phyloP scores from a whole-genome alignment of 208 protist genomes.

The Tetramitus jugosus region DNA sequence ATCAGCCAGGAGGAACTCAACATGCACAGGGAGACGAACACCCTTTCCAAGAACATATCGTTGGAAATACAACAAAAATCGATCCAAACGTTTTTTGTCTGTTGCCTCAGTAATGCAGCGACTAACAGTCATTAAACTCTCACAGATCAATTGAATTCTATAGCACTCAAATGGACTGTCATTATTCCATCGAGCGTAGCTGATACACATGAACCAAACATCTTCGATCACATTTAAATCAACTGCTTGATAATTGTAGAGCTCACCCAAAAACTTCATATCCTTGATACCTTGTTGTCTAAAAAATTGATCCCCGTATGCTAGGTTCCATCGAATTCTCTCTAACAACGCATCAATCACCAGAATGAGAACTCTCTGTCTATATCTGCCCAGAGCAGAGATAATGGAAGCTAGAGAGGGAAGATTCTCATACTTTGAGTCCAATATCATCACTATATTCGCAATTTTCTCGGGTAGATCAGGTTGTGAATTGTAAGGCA shows the following conservation, averaged over 20 bases:
- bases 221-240: conserved; percentile 9
- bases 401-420: background rate
- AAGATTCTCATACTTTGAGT: background rate
- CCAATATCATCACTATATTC: background rate
- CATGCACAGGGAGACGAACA: conserved; percentile 41
- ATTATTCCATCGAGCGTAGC: background rate
- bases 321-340: background rate
- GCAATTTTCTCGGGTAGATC: background rate
- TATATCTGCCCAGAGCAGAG: background rate
- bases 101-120: conserved; percentile 38
- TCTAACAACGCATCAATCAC: conserved; percentile 1
- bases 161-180: no score
- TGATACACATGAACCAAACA: background rate
- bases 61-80: conserved; percentile 48
- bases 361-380: background rate
- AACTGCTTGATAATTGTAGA: conserved; percentile 11
- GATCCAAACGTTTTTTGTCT: conserved; percentile 34
- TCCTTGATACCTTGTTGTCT: background rate
- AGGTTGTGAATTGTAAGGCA: background rate
- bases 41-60: conserved; percentile 45
- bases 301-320: background rate
- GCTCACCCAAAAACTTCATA: conserved; percentile 10
- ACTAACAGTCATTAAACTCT: conserved; percentile 37
- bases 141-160: conserved; percentile 41
- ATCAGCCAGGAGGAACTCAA: conserved; percentile 52